Conservation (phyloP, 331 rosid species). For the Spiraea crenata region DNA sequence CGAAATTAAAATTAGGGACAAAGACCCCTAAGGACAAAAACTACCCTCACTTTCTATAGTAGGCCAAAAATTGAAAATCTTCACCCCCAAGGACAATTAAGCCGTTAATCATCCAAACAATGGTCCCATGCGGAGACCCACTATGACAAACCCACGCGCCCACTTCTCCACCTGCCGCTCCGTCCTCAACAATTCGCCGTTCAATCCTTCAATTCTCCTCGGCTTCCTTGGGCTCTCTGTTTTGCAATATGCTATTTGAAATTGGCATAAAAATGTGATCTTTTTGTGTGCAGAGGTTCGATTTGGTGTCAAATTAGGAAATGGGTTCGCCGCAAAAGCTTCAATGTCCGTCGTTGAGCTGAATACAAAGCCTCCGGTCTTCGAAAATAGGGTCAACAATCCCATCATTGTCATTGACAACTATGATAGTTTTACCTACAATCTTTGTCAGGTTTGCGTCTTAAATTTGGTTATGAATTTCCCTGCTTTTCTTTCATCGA, state of each 20-base stretch:
- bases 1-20: too few species aligned
- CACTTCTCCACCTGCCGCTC: too few species aligned
- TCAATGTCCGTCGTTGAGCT: slow-evolving; percentile 31
- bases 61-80: too few species aligned
- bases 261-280: slow-evolving; percentile 3
- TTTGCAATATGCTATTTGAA: background rate
- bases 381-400: slow-evolving; percentile 31
- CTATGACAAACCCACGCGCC: too few species aligned
- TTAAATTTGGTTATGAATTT: background rate
- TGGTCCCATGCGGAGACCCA: too few species aligned
- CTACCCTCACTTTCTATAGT: too few species aligned
- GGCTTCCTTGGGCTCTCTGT: too few species aligned
- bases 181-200: too few species aligned
- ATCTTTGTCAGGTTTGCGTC: slow-evolving; percentile 81
- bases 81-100: too few species aligned
- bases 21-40: too few species aligned
- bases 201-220: too few species aligned
- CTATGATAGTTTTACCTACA: slow-evolving; percentile 94
- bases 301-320: slow-evolving; percentile 29
- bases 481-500: background rate
- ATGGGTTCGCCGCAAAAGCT: slow-evolving; percentile 49
- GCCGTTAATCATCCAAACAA: too few species aligned
- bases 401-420: slow-evolving; percentile 89
- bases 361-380: slow-evolving; percentile 26
- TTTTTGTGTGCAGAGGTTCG: slow-evolving; percentile 28